Base-by-base conservation (phyloP, 2,329 filamentous ascomycete species). In the Alternaria solani region DNA sequence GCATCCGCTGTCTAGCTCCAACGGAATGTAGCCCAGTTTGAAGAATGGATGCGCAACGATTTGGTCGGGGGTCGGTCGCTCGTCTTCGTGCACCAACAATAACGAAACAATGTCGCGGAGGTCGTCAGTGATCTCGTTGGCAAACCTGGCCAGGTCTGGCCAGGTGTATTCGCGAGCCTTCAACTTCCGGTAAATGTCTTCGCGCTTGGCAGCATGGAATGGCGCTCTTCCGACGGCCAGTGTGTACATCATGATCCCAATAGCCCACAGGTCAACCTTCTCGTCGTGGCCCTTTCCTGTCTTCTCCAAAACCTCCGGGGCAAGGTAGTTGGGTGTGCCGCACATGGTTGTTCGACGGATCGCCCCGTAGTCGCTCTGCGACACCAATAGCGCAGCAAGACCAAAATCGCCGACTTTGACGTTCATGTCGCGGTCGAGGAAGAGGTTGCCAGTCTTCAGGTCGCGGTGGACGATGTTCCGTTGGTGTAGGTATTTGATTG, bases 331-430 rank as follows among this genome's bases (percentile, higher is more conserved):
- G 2, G 95, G 95, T 5, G 95, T 99, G 59, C 95, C 95, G 71
- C 95, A 99, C 61, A 99, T 88, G 7, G 95, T 99, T 26, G 93
- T 97, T 72, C 96, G 87, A 65, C 95, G 88, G 60, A 78, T 78
- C 69, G 87, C 93, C 78, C 89, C 89, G 86, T 92, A 92, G 74
- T 99, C 95, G 77, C 91, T 93, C 74, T 94, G 93, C 9, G 94
- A 96, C 44, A 98, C 89, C 57, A 98, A 84, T 70, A 99, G 84
- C 28, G 96, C 95, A 30, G 95, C 95, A 56, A 99, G 85, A 3
- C 95, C 95, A 81, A 99, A 99, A 78, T 99, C 95, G 44, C 95
- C 95, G 71, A 99, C 93, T 78, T 99, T 99, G 71, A 97, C 90
- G 74, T 99, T 96, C 94, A 99, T 97, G 68, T 93, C 85, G 55